These are phyloP conservation scores for Coemansia sp. DNA, from an alignment of 192 early-diverging fungal species.

Conservation along the genomic window DNA sequence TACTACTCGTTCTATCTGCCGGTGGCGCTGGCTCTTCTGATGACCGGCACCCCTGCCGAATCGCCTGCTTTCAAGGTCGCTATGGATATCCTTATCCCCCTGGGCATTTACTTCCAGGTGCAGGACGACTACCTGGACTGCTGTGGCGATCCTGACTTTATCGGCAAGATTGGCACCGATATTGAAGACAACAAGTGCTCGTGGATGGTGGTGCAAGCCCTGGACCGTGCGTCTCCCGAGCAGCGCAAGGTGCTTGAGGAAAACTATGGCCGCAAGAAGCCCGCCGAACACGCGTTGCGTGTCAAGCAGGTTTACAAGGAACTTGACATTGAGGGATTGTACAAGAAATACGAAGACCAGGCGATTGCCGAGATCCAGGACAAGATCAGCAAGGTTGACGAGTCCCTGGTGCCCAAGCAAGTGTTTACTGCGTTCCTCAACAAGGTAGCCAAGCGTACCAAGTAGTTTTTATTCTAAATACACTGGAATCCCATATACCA, in stretches of 20 bases:
- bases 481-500: slow-evolving; percentile 87
- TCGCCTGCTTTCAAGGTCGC: slow-evolving; percentile 79
- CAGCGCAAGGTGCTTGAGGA: slow-evolving; percentile 85
- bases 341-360: slow-evolving; percentile 87
- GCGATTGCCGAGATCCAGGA: slow-evolving; percentile 67
- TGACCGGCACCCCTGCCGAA: slow-evolving; percentile 76
- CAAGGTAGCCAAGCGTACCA: slow-evolving; percentile 92
- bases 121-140: slow-evolving; percentile 99
- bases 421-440: slow-evolving; percentile 92
- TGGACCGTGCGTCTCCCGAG: slow-evolving; percentile 69
- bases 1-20: slow-evolving; percentile 99
- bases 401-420: slow-evolving; percentile 71
- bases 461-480: slow-evolving; percentile 57
- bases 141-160: slow-evolving; percentile 82
- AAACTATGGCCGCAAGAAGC: slow-evolving; percentile 88
- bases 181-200: slow-evolving; percentile 99
- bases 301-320: slow-evolving; percentile 86
- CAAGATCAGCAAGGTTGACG: slow-evolving; percentile 81
- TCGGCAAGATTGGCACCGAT: slow-evolving; percentile 99
- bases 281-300: slow-evolving; percentile 65
- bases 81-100: slow-evolving; percentile 80
- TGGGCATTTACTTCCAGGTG: slow-evolving; percentile 98
- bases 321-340: slow-evolving; percentile 73
- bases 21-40: slow-evolving; percentile 88
- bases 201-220: slow-evolving; percentile 94